Percentiles rank a stretch among this genome's conserved stretches.
These are phyloP conservation scores for Venturia aucupariae DNA, from an alignment of 2,329 filamentous ascomycete genomes.

Conservation along the genomic window DNA sequence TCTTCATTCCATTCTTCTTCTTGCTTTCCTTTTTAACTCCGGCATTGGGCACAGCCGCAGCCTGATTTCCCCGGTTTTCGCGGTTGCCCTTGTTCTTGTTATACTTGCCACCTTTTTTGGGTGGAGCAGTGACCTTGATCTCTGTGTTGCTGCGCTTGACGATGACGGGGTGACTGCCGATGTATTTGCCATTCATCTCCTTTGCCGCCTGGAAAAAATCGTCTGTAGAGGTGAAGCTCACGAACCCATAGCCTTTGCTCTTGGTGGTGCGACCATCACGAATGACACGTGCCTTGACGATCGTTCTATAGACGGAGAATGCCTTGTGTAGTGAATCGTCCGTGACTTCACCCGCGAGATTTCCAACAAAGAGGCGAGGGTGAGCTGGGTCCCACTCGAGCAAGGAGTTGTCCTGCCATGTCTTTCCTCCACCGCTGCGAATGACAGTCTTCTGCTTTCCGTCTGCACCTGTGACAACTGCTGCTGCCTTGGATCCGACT, in stretches of 20 bases:
- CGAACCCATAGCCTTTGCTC: slow-evolving; percentile 92
- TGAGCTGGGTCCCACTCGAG: slow-evolving; percentile 95
- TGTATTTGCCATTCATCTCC: slow-evolving; percentile 99
- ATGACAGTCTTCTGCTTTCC: slow-evolving; percentile 78
- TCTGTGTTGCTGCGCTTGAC: slow-evolving; percentile 86
- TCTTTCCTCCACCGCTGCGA: slow-evolving; percentile 80
- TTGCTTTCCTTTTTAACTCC: slow-evolving; percentile 33
- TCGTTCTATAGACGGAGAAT: slow-evolving; percentile 76
- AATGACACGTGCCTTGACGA: slow-evolving; percentile 87
- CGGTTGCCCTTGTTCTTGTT: slow-evolving; percentile 21
- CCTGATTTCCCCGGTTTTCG: slow-evolving; percentile 19
- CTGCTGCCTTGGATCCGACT: slow-evolving; percentile 33
- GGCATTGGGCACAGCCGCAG: slow-evolving; percentile 27
- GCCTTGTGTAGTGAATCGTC: slow-evolving; percentile 93
- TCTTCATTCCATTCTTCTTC: slow-evolving; percentile 27
- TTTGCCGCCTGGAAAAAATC: slow-evolving; percentile 94
- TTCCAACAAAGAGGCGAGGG: slow-evolving; percentile 91
- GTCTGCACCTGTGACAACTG: slow-evolving; percentile 36
- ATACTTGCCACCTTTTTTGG: slow-evolving; percentile 40
- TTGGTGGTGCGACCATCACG: slow-evolving; percentile 95
- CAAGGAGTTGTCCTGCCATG: slow-evolving; percentile 79
- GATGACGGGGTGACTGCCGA: slow-evolving; percentile 87
- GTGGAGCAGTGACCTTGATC: slow-evolving; percentile 64
- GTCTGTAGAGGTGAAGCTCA: slow-evolving; percentile 89
- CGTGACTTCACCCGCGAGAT: slow-evolving; percentile 92